Percentiles rank a stretch among this genome's conserved stretches.
Evolutionary conservation across 2,329 filamentous ascomycete genomes (phyloP).

Genomic region (Neurospora crassa): DNA sequence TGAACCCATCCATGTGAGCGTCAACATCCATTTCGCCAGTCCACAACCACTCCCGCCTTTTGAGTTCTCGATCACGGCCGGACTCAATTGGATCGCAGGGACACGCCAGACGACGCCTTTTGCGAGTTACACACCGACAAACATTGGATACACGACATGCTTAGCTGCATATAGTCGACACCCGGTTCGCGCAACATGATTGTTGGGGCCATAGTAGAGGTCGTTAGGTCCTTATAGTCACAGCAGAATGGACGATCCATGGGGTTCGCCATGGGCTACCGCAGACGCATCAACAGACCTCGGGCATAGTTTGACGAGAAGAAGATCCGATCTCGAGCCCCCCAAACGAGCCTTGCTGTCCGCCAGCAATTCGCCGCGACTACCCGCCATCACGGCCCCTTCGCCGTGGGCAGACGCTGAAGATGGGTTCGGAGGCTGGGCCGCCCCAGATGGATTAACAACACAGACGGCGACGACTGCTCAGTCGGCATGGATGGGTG

Average conservation of each 20-base stretch:
- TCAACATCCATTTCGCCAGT: not conserved
- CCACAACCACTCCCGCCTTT: not conserved
- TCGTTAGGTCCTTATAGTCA: conserved; percentile 10
- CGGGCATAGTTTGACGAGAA: conserved; percentile 21
- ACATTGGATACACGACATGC: conserved; percentile 7
- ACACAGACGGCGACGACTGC: conserved; percentile 14
- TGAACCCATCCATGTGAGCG: not conserved
- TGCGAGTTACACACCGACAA: not conserved
- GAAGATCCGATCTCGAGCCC: conserved; percentile 28
- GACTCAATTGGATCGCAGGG: not conserved
- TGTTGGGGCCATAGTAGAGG: conserved; percentile 8
- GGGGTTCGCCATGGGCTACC: conserved; percentile 50
- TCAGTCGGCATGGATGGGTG: conserved; percentile 15
- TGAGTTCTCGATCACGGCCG: not conserved
- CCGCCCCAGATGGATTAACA: conserved; percentile 16
- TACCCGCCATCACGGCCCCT: conserved; percentile 19
- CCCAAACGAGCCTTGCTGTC: conserved; percentile 34
- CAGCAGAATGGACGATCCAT: conserved; percentile 50
- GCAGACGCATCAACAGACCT: conserved; percentile 27
- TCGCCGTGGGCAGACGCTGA: conserved; percentile 34
- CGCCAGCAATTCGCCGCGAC: conserved; percentile 20
- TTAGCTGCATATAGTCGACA: conserved; percentile 3
- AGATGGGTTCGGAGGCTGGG: conserved; percentile 31
- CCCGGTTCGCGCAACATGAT: conserved; percentile 14
- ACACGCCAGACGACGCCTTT: not conserved